These are phyloP conservation scores for Chaetomiaceae sp. DNA, from an alignment of 2,329 filamentous ascomycete species.

Conservation along the genomic window DNA sequence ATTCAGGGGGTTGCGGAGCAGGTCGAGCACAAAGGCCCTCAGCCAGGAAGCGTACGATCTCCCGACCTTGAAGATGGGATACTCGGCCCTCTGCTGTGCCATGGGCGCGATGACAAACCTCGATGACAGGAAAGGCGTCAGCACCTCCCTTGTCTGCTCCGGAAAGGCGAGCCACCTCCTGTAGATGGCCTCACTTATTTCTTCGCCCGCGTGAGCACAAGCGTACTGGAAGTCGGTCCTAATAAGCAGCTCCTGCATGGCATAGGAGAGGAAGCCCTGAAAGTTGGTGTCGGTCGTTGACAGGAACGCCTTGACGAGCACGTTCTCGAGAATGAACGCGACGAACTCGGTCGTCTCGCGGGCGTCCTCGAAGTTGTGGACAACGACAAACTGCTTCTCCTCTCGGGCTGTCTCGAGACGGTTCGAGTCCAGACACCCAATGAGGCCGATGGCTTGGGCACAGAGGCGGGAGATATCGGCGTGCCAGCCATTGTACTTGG, in stretches of 20 bases:
- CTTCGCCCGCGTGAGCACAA: conserved; percentile 39
- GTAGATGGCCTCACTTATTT: conserved; percentile 56
- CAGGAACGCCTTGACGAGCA: conserved; percentile 86
- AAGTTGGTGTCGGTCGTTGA: conserved; percentile 82
- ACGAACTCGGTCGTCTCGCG: conserved; percentile 83
- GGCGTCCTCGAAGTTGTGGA: conserved; percentile 77
- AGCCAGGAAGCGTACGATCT: conserved; percentile 79
- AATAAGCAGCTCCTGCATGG: conserved; percentile 86
- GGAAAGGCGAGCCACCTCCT: conserved; percentile 75
- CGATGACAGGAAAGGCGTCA: conserved; percentile 86
- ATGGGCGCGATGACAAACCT: conserved; percentile 70
- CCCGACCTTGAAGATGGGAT: conserved; percentile 71
- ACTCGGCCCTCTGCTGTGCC: conserved; percentile 53
- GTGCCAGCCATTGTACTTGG: conserved; percentile 69
- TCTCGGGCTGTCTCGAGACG: conserved; percentile 75
- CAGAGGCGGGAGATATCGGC: conserved; percentile 67
- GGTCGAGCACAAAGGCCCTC: conserved; percentile 71
- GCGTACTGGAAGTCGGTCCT: conserved; percentile 67
- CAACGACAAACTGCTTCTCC: conserved; percentile 76
- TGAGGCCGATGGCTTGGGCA: conserved; percentile 76
- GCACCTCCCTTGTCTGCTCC: conserved; percentile 69
- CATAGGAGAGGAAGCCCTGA: conserved; percentile 88
- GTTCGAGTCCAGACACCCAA: conserved; percentile 90
- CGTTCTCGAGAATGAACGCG: conserved; percentile 77
- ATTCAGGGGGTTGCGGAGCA: conserved; percentile 73